Conservation (phyloP, 805 yeast species). For the Brettanomyces custersianus region DNA sequence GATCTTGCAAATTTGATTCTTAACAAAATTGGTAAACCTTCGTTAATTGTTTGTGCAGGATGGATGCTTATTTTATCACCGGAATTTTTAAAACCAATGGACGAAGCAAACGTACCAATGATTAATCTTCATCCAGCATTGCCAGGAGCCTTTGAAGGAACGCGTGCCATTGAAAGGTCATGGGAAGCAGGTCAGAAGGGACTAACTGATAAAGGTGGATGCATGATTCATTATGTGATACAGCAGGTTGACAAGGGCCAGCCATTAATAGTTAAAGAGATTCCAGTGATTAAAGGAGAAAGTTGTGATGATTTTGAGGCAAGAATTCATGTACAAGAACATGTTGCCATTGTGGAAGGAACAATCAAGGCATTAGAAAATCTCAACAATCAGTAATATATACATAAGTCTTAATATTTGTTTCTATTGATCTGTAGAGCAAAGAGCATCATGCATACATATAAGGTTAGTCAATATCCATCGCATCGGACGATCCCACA, state of each 20-base stretch:
- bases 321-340: constrained; percentile 80
- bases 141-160: constrained; percentile 96
- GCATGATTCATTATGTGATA: constrained; percentile 96
- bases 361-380: constrained; percentile 51
- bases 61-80: constrained; percentile 94
- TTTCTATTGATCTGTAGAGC: no score
- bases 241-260: constrained; percentile 92
- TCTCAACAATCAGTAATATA: constrained; percentile 13
- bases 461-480: constrained; percentile 1
- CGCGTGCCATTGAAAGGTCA: constrained; percentile 93
- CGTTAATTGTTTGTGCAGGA: constrained; percentile 93
- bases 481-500: constrained; percentile 2
- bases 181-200: constrained; percentile 93
- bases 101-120: constrained; percentile 56
- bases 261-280: constrained; percentile 75
- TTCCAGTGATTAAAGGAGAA: constrained; percentile 65
- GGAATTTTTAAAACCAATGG: constrained; percentile 59
- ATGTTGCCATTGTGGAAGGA: constrained; percentile 89
- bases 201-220: constrained; percentile 67
- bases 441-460: not conserved
- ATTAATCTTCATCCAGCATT: constrained; percentile 95
- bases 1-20: constrained; percentile 70
- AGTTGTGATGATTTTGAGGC: constrained; percentile 69
- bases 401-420: no score
- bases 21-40: constrained; percentile 46